A percentile compares a stretch with the other conserved stretches of the same genome.
These are phyloP conservation scores for Fusarium brachygibbosum DNA, from an alignment of 2,329 filamentous ascomycete genomes.

Conservation along the genomic window DNA sequence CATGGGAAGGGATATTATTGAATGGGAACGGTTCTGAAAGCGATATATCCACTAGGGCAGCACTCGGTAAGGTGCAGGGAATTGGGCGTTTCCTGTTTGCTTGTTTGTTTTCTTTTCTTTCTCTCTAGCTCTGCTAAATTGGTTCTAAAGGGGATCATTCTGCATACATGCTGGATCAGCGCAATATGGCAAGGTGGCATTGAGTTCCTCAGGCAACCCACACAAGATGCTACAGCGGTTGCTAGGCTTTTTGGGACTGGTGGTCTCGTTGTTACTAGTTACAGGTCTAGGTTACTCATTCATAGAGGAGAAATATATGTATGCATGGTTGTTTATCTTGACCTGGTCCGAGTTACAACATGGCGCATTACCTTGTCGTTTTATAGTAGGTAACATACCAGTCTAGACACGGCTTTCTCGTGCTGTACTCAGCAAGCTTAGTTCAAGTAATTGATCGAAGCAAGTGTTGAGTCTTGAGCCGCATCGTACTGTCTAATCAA, in stretches of 20 bases:
- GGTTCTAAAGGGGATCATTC: not conserved
- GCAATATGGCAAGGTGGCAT: not conserved
- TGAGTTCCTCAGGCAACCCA: not conserved
- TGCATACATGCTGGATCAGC: not conserved
- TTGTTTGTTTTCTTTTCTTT: not conserved
- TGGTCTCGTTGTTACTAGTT: not conserved
- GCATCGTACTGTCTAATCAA: not conserved
- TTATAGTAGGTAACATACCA: too few species aligned
- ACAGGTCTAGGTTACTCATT: not conserved
- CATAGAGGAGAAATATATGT: constrained; percentile 27
- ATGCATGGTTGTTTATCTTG: constrained; percentile 6
- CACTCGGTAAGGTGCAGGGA: constrained; percentile 1
- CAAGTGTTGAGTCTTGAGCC: not conserved
- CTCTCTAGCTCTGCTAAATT: constrained; percentile 2
- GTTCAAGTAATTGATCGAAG: not conserved
- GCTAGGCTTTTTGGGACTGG: not conserved
- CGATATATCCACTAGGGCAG: constrained; percentile 16
- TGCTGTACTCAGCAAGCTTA: too few species aligned
- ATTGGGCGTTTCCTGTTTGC: constrained; percentile 23
- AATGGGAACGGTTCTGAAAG: constrained; percentile 14
- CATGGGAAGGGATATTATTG: constrained; percentile 12
- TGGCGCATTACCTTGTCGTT: too few species aligned
- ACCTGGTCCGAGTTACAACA: not conserved
- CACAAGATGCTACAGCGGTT: not conserved
- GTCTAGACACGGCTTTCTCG: too few species aligned